phyloP scores from a whole-genome alignment of 2,329 filamentous ascomycete genomes.

The Dothideomycetidae sp. region DNA sequence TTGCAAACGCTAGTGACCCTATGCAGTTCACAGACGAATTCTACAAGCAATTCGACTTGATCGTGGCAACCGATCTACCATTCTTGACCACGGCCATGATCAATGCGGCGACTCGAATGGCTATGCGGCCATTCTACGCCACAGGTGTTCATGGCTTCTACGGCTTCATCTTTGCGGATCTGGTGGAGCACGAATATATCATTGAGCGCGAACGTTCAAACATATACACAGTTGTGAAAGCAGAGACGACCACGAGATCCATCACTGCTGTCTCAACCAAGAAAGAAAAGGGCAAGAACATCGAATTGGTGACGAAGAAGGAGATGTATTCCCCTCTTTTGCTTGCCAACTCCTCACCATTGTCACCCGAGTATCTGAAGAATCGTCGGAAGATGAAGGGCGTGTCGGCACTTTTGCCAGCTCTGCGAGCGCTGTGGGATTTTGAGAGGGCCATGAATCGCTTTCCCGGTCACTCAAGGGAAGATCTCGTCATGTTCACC shows the following conservation, averaged over 20 bases:
- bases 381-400: slow-evolving; percentile 54
- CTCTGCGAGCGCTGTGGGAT: slow-evolving; percentile 79
- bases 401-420: slow-evolving; percentile 74
- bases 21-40: slow-evolving; percentile 55
- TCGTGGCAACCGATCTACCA: slow-evolving; percentile 80
- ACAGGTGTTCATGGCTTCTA: slow-evolving; percentile 79
- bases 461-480: slow-evolving; percentile 38
- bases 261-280: slow-evolving; percentile 58
- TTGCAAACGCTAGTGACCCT: slow-evolving; percentile 52
- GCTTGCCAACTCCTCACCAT: slow-evolving; percentile 64
- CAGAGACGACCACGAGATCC: slow-evolving; percentile 65
- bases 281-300: slow-evolving; percentile 49
- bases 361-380: slow-evolving; percentile 53
- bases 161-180: slow-evolving; percentile 86
- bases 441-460: slow-evolving; percentile 42
- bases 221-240: slow-evolving; percentile 34
- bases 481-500: slow-evolving; percentile 65
- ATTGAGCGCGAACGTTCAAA: slow-evolving; percentile 78
- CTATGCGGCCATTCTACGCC: slow-evolving; percentile 73
- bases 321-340: slow-evolving; percentile 82
- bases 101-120: slow-evolving; percentile 73
- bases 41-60: slow-evolving; percentile 66
- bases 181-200: slow-evolving; percentile 80
- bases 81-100: slow-evolving; percentile 60
- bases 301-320: slow-evolving; percentile 81